Evolutionary conservation across 495 filamentous ascomycete species (phyloP).

Genomic region (Podospora anserina): DNA sequence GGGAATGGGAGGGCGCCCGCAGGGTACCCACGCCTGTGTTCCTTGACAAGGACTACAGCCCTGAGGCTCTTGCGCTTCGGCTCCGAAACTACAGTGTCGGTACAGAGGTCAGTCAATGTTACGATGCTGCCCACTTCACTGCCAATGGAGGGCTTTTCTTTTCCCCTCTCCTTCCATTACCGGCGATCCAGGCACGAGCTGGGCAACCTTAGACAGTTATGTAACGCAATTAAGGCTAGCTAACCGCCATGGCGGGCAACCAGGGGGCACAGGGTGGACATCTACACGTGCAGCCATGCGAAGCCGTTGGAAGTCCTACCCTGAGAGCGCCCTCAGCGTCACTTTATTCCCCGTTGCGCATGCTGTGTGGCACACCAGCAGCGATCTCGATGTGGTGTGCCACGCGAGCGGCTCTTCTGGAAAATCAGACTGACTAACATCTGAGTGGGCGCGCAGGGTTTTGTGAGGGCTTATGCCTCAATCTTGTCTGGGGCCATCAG

Average conservation of each 20-base stretch:
- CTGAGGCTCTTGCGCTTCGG: slow-evolving; percentile 48
- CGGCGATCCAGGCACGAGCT: background rate
- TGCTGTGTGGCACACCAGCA: background rate
- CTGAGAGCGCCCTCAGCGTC: background rate
- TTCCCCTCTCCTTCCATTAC: background rate
- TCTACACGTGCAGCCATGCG: background rate
- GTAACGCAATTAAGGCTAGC: background rate
- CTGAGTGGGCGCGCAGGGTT: slow-evolving; percentile 37
- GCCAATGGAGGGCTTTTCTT: background rate
- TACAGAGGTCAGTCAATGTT: slow-evolving; percentile 38
- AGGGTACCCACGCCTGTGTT: slow-evolving; percentile 59
- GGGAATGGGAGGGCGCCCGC: slow-evolving; percentile 48
- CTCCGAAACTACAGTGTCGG: slow-evolving; percentile 47
- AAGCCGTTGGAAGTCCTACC: background rate
- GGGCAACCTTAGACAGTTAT: background rate
- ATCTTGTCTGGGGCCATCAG: slow-evolving; percentile 45
- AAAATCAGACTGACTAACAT: background rate
- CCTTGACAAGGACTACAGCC: slow-evolving; percentile 53
- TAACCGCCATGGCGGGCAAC: background rate
- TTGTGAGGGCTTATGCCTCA: slow-evolving; percentile 51
- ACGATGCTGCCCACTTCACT: background rate
- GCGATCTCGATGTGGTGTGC: background rate
- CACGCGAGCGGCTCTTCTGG: background rate
- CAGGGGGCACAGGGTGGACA: background rate
- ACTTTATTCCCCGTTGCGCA: background rate